phyloP scores from a whole-genome alignment of 2,329 filamentous ascomycete species.

The Alternaria sp. region DNA sequence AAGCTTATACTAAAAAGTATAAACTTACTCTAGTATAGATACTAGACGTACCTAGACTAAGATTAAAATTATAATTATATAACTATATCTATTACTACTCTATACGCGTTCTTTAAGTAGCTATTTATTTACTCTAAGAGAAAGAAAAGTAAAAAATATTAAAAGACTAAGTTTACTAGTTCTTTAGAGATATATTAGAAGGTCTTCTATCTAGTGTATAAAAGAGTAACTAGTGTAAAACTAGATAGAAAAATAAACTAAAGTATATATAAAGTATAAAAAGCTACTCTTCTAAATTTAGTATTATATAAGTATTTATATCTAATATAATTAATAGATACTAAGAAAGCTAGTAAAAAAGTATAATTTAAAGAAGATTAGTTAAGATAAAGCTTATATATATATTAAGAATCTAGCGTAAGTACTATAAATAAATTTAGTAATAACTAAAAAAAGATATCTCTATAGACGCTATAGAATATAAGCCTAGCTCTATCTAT shows the following conservation, averaged over 20 bases:
- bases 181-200: constrained; percentile 25
- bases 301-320: background rate
- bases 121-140: constrained; percentile 11
- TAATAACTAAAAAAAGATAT: background rate
- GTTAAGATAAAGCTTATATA: constrained; percentile 15
- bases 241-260: constrained; percentile 16
- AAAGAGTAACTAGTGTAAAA: constrained; percentile 17
- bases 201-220: constrained; percentile 20
- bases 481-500: background rate
- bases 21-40: constrained; percentile 18
- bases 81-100: constrained; percentile 14
- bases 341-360: constrained; percentile 25
- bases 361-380: constrained; percentile 18
- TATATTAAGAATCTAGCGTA: constrained; percentile 1
- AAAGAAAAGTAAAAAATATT: constrained; percentile 14
- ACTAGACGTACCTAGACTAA: constrained; percentile 15
- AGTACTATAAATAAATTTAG: background rate
- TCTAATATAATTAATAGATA: constrained; percentile 12
- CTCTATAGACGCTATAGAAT: background rate
- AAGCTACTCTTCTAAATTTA: background rate
- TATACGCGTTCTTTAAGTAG: constrained; percentile 25
- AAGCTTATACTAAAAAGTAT: constrained; percentile 8
- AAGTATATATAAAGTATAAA: constrained; percentile 17
- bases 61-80: constrained; percentile 5
- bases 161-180: constrained; percentile 18